Evolutionary conservation across 495 filamentous ascomycete genomes (phyloP).

Genomic region (Astrothelium subdiscretum): DNA sequence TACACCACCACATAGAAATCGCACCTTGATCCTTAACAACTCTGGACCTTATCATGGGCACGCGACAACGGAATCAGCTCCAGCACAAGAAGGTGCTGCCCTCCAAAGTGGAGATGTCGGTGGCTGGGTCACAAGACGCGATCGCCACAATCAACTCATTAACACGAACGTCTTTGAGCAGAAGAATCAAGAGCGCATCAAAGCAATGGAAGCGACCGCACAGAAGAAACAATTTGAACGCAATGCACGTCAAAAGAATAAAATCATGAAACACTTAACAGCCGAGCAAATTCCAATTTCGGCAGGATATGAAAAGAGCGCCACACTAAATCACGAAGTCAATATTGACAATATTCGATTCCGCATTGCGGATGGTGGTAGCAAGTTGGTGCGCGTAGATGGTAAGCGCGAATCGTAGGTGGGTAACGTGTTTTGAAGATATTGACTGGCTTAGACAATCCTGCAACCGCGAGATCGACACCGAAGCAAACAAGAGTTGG

Average conservation of each 20-base stretch:
- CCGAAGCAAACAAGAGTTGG: constrained; percentile 68
- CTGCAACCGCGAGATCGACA: constrained; percentile 53
- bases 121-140: constrained; percentile 66
- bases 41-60: constrained; percentile 11
- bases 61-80: neutral
- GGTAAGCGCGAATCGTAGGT: constrained; percentile 40
- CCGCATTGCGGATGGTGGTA: constrained; percentile 61
- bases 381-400: constrained; percentile 66
- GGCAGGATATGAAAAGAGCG: constrained; percentile 26
- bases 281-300: constrained; percentile 17
- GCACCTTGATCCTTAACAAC: constrained; percentile 63
- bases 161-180: constrained; percentile 74
- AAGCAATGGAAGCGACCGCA: constrained; percentile 62
- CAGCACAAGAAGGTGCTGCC: neutral
- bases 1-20: constrained; percentile 45
- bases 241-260: constrained; percentile 6
- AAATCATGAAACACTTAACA: constrained; percentile 32
- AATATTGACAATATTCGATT: constrained; percentile 67
- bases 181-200: constrained; percentile 54
- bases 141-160: constrained; percentile 82
- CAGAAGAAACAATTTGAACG: constrained; percentile 34
- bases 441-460: constrained; percentile 39
- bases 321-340: constrained; percentile 48
- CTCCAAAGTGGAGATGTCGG: constrained; percentile 7
- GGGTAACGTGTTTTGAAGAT: neutral